Conservation (phyloP, 352 stramenopile species). For the Phytopythium chamaehyphon region DNA sequence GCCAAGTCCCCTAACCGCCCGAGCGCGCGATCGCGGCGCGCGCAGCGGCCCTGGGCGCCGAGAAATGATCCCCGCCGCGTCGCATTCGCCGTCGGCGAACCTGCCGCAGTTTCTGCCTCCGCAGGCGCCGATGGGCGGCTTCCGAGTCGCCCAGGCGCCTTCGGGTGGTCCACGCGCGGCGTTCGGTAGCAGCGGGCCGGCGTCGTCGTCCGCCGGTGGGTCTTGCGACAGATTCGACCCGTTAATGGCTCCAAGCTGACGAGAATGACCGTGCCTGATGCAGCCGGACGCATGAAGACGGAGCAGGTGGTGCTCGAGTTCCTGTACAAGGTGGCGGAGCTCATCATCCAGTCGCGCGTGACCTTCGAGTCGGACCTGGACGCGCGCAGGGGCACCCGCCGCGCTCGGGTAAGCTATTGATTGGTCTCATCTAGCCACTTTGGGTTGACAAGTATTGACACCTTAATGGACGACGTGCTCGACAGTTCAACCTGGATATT, state of each 20-base stretch:
- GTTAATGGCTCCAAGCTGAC: too few species aligned
- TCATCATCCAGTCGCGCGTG: slow-evolving; percentile 79
- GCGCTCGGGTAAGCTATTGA: slow-evolving; percentile 63
- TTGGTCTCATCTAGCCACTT: too few species aligned
- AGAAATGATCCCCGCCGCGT: neutral
- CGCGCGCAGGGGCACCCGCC: slow-evolving; percentile 34
- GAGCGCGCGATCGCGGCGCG: neutral
- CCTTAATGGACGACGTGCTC: too few species aligned
- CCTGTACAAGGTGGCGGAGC: slow-evolving; percentile 77
- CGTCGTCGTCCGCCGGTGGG: slow-evolving; percentile 3
- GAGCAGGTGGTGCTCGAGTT: slow-evolving; percentile 86
- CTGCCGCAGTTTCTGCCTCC: neutral
- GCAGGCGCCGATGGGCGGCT: neutral
- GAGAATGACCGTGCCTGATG: neutral
- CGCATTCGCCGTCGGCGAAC: neutral
- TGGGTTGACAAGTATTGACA: too few species aligned
- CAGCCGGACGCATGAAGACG: slow-evolving; percentile 66
- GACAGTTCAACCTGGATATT: slow-evolving; percentile 85
- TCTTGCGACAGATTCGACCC: neutral
- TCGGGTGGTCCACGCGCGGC: neutral
- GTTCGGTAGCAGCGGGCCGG: slow-evolving; percentile 3
- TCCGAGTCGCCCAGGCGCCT: neutral
- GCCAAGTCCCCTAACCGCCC: too few species aligned
- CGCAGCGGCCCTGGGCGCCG: neutral
- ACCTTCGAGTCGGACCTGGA: slow-evolving; percentile 56